A percentile compares a stretch with the other conserved stretches of the same genome.
Evolutionary conservation across 139 green algal genomes (phyloP).

Genomic region (Eudorina sp.): DNA sequence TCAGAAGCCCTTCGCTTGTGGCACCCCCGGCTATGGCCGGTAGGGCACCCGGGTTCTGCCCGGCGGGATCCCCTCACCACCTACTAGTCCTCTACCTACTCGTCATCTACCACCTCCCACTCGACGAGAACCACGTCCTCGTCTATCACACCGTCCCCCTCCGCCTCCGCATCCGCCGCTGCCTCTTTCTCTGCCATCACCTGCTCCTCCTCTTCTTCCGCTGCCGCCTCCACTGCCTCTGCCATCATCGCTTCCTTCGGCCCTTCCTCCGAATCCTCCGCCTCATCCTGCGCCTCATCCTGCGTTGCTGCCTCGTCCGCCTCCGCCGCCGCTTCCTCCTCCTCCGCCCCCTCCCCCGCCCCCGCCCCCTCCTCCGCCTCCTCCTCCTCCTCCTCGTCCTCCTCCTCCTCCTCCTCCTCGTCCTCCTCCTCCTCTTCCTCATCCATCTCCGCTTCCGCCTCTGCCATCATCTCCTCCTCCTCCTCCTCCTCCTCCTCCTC

Average conservation of each 20-base stretch:
- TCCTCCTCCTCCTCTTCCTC: background rate
- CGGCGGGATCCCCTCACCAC: too few species aligned
- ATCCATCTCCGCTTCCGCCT: background rate
- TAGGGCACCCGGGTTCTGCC: too few species aligned
- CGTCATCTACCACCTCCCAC: background rate
- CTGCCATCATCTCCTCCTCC: background rate
- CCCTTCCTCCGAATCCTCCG: background rate
- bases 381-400: background rate
- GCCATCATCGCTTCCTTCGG: background rate
- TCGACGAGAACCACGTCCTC: background rate
- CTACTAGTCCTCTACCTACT: too few species aligned
- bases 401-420: background rate
- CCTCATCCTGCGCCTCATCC: background rate
- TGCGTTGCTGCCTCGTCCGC: background rate
- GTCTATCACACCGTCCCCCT: background rate
- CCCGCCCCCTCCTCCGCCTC: background rate
- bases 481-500: background rate
- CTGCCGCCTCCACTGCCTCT: background rate
- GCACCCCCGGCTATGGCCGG: too few species aligned
- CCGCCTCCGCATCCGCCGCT: background rate
- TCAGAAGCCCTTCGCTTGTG: too few species aligned
- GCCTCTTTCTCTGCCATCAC: background rate
- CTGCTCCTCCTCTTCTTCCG: background rate
- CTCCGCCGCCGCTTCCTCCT: background rate
- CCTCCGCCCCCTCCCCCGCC: background rate